Evolutionary conservation across 495 filamentous ascomycete species (phyloP).

Genomic region (Neurospora sp.): DNA sequence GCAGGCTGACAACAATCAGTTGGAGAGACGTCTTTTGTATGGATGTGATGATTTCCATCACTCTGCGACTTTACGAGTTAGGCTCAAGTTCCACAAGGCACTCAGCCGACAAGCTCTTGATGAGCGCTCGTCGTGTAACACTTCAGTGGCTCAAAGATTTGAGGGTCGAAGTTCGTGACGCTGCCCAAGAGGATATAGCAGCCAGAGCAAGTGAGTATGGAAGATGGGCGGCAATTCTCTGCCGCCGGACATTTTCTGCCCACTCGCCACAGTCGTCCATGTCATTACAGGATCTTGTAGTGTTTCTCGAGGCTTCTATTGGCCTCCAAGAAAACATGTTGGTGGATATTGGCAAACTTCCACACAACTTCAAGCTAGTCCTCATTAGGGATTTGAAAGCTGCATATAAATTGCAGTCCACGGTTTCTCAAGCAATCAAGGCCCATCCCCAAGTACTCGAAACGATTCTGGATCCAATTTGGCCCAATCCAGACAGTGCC

Average conservation of each 20-base stretch:
- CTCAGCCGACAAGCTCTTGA: neutral
- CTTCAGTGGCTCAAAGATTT: neutral
- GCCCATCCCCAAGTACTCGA: neutral
- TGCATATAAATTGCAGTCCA: neutral
- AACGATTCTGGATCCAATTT: neutral
- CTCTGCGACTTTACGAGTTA: conserved; percentile 19
- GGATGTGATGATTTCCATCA: conserved; percentile 36
- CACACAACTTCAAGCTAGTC: neutral
- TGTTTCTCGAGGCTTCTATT: neutral
- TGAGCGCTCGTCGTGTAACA: neutral
- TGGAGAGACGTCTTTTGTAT: conserved; percentile 44
- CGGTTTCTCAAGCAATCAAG: neutral
- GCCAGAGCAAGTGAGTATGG: neutral
- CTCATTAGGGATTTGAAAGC: neutral
- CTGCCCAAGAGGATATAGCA: neutral
- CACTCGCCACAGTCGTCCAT: neutral
- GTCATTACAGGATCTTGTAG: neutral
- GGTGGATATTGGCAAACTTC: neutral
- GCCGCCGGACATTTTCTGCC: conserved; percentile 1
- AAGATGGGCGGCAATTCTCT: conserved; percentile 2
- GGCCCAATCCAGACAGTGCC: neutral
- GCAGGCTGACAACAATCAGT: conserved; percentile 35
- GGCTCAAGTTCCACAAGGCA: neutral
- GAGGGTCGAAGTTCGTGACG: neutral
- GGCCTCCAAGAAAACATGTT: neutral